Conservation (phyloP, 257 asterid species). For the Solanum clarkiae region DNA sequence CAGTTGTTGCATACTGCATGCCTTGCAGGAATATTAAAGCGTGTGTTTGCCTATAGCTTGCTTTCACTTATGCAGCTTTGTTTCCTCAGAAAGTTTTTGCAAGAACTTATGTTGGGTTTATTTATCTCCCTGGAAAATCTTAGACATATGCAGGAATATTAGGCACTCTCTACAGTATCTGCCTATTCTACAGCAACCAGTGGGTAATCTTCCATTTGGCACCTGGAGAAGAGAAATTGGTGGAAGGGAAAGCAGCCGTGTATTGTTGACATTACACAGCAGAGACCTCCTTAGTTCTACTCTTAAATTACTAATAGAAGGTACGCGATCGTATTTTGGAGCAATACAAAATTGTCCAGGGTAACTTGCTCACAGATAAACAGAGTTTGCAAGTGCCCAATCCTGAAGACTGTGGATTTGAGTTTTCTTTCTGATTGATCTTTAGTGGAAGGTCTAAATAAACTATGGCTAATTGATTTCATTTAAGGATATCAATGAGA, state of each 20-base stretch:
- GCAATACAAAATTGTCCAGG: background rate
- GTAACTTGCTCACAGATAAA: background rate
- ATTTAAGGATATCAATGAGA: background rate
- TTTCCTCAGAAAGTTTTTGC: background rate
- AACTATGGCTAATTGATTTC: background rate
- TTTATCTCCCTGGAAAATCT: background rate
- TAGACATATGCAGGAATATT: constrained; percentile 51
- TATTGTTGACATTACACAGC: constrained; percentile 29
- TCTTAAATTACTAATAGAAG: constrained; percentile 47
- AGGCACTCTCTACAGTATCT: constrained; percentile 35
- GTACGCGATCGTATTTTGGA: constrained; percentile 10
- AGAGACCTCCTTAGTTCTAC: constrained; percentile 32
- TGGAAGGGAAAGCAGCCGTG: constrained; percentile 18
- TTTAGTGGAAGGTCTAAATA: background rate
- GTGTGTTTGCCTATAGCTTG: constrained; percentile 15
- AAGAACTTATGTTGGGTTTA: background rate
- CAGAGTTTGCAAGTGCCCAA: background rate
- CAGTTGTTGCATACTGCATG: constrained; percentile 38
- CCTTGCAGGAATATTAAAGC: constrained; percentile 43
- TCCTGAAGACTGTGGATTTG: background rate
- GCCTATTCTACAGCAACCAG: constrained; percentile 45
- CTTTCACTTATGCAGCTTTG: background rate
- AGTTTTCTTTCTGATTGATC: background rate
- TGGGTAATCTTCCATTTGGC: constrained; percentile 48
- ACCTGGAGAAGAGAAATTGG: constrained; percentile 41